phyloP scores from a whole-genome alignment of 495 filamentous ascomycete genomes.

The Evernia prunastri region DNA sequence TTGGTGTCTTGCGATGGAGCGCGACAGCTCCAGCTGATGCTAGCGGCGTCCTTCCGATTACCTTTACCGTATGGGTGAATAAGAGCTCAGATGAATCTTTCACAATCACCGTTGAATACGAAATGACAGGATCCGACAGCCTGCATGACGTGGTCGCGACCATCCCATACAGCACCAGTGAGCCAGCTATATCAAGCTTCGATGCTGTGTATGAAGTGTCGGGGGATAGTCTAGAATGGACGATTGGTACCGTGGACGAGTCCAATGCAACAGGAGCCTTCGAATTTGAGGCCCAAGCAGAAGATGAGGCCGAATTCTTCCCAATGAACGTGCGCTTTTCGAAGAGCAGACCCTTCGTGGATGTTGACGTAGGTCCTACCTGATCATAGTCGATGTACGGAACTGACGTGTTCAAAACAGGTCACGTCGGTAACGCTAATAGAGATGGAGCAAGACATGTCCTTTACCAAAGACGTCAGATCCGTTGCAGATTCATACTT shows the following conservation, averaged over 20 bases:
- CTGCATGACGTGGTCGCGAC: constrained; percentile 79
- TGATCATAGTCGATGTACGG: background rate
- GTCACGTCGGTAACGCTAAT: constrained; percentile 65
- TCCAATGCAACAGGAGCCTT: constrained; percentile 77
- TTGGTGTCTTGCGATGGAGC: constrained; percentile 86
- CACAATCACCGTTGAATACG: constrained; percentile 88
- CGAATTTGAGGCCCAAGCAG: constrained; percentile 85
- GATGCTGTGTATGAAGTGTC: constrained; percentile 92
- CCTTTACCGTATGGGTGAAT: constrained; percentile 94
- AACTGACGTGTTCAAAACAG: constrained; percentile 36
- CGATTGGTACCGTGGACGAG: constrained; percentile 73
- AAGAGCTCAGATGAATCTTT: constrained; percentile 70
- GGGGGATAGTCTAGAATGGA: constrained; percentile 91
- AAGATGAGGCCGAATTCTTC: constrained; percentile 86
- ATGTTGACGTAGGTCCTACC: constrained; percentile 68
- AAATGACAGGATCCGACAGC: constrained; percentile 67
- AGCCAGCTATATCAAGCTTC: constrained; percentile 84
- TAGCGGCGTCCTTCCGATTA: constrained; percentile 69
- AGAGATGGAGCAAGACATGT: constrained; percentile 73
- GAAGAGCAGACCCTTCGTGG: constrained; percentile 77
- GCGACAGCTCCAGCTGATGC: constrained; percentile 66
- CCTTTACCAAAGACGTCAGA: constrained; percentile 84
- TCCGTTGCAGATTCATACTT: constrained; percentile 74
- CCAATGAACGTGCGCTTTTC: constrained; percentile 89
- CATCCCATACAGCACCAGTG: constrained; percentile 74